These are phyloP conservation scores for Sideroxylon spinosum DNA, from an alignment of 179 eudicot species.

Conservation along the genomic window DNA sequence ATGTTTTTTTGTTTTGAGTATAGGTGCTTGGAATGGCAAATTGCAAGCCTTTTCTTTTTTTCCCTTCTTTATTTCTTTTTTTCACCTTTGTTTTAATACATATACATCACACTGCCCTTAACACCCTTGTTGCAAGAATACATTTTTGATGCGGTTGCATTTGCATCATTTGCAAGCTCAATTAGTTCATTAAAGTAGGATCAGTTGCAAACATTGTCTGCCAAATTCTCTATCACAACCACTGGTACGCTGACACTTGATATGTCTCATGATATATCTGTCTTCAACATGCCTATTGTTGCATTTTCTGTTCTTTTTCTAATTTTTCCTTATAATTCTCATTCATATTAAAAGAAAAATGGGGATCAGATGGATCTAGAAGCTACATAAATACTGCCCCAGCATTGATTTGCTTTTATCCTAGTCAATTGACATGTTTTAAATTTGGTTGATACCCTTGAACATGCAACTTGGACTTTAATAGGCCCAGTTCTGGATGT, in stretches of 20 bases:
- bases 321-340: not conserved
- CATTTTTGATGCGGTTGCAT: too few relatives aligned
- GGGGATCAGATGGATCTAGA: not conserved
- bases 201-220: too few relatives aligned
- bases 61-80: not conserved
- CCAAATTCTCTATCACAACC: too few relatives aligned
- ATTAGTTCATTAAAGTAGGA: too few relatives aligned
- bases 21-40: not conserved
- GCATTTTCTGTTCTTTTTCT: not conserved
- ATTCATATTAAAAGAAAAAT: not conserved
- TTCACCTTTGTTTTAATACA: too few relatives aligned
- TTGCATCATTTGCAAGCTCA: too few relatives aligned
- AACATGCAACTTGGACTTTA: not conserved
- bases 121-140: too few relatives aligned
- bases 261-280: not conserved
- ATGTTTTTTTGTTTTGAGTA: not conserved
- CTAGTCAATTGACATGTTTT: not conserved
- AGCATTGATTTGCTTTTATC: too few relatives aligned
- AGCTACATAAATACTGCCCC: not conserved
- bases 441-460: not conserved
- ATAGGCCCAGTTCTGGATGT: too few relatives aligned
- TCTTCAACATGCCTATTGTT: not conserved
- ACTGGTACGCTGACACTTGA: too few relatives aligned
- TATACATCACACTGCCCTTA: too few relatives aligned
- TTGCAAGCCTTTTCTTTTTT: not conserved